Base-by-base conservation (phyloP, 768 basidiomycete species). In the Porpolomopsis calyptriformis region DNA sequence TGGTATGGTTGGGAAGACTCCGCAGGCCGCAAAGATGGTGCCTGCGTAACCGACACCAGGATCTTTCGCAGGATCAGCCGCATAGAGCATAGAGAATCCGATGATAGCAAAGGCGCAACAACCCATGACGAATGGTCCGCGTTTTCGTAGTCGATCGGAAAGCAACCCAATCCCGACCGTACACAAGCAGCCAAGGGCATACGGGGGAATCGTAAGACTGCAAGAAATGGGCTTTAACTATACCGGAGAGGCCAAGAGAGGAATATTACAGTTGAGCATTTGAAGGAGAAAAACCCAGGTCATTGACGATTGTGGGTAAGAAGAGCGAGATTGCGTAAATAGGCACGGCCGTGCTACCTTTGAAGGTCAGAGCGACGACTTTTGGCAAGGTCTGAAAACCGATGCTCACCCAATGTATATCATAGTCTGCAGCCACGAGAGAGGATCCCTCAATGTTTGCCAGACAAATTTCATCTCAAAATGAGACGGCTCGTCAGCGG, bases 1-100 rank as follows among this genome's bases (percentile, higher is more conserved):
- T 1, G 67, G 62, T 43, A 78, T 64, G 4, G 68, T 70, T 1
- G 79, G 74, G 52, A 62, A 78, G 4, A 76, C 70, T 16, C 78
- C 78, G 16, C 66, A 57, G 3, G 76, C 72, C 22, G 74, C 70
- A 33, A 80, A 58, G 24, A 79, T 46, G 4, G 72, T 60, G 1
- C 73, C 78, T 6, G 61, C 57, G 51, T 79, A 80, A 2, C 61
- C 72, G 43, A 56, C 67, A 5, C 58, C 63, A 19, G 65, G 57
- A 3, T 47, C 47, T 3, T 41, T 44, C 52, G 61, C 49, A 2
- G 57, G 43, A 36, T 52, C 53, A 20, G 59, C 59, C 6, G 62
- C 61, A 41, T 72, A 70, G 8, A 72, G 51, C 40, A 74, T 41
- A 22, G 62, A 53, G 34, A 69, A 75, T 4, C 75, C 75, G 5